These are phyloP conservation scores for Clitoria ternatea DNA, from an alignment of 306 rosid species.

Conservation along the genomic window DNA sequence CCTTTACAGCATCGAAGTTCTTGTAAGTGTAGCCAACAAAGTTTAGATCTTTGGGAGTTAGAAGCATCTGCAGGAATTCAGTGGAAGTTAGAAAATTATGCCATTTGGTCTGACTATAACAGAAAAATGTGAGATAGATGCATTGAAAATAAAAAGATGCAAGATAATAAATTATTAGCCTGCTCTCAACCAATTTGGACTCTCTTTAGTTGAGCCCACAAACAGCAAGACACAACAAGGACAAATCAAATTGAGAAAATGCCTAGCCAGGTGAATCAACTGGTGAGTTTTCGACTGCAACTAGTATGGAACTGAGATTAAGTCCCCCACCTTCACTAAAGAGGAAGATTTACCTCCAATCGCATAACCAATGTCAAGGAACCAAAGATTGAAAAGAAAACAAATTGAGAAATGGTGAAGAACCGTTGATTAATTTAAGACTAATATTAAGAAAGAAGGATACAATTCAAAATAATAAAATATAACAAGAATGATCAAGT, in stretches of 20 bases:
- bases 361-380: neutral
- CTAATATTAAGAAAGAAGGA: neutral
- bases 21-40: constrained; percentile 98
- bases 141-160: neutral
- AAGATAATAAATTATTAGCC: neutral
- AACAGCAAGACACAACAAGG: neutral
- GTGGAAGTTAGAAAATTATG: constrained; percentile 19
- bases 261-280: constrained; percentile 8
- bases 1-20: constrained; percentile 97
- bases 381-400: neutral
- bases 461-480: neutral
- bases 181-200: neutral
- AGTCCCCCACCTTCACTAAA: neutral
- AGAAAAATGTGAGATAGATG: neutral
- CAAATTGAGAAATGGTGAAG: neutral
- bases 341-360: constrained; percentile 6
- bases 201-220: neutral
- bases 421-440: neutral
- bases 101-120: constrained; percentile 12
- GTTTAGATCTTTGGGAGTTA: constrained; percentile 91
- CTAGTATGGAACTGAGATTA: neutral
- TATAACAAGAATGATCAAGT: neutral
- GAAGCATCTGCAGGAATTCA: constrained; percentile 65
- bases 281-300: neutral
- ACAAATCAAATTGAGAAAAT: neutral